Conservation (phyloP, 768 basidiomycete species). For the Xanthoconium purpureum region DNA sequence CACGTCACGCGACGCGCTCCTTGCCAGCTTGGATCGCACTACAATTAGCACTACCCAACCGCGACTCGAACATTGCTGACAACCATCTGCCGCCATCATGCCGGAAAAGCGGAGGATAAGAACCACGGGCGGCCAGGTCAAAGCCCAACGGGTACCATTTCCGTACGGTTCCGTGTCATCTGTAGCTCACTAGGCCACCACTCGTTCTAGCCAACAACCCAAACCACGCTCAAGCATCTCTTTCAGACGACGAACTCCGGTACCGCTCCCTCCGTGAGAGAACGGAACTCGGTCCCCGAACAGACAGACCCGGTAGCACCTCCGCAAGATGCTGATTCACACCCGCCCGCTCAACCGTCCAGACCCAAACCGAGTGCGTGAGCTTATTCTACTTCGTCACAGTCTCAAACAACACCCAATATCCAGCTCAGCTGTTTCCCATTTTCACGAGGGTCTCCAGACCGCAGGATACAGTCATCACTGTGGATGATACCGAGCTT, state of each 20-base stretch:
- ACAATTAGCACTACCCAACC: neutral
- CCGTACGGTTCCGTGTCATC: neutral
- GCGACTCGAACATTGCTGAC: neutral
- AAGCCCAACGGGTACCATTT: constrained; percentile 19
- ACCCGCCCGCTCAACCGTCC: neutral
- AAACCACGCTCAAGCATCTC: constrained; percentile 29
- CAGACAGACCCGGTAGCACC: neutral
- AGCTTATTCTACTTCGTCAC: neutral
- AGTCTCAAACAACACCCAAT: neutral
- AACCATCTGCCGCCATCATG: constrained; percentile 13
- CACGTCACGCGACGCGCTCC: constrained; percentile 27
- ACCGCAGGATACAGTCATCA: neutral
- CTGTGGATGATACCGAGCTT: constrained; percentile 16
- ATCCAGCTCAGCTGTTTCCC: constrained; percentile 25
- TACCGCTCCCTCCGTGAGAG: neutral
- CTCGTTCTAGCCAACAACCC: constrained; percentile 14
- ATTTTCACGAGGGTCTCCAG: constrained; percentile 21
- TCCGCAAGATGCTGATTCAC: neutral
- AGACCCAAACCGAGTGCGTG: constrained; percentile 22
- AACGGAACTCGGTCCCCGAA: neutral
- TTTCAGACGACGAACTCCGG: constrained; percentile 18
- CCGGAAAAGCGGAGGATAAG: constrained; percentile 25
- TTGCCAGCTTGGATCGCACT: neutral
- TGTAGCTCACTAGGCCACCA: constrained; percentile 6
- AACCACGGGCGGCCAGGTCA: constrained; percentile 7